Conservation (phyloP, 306 rosid species). For the Hylodesmum podocarpum region DNA sequence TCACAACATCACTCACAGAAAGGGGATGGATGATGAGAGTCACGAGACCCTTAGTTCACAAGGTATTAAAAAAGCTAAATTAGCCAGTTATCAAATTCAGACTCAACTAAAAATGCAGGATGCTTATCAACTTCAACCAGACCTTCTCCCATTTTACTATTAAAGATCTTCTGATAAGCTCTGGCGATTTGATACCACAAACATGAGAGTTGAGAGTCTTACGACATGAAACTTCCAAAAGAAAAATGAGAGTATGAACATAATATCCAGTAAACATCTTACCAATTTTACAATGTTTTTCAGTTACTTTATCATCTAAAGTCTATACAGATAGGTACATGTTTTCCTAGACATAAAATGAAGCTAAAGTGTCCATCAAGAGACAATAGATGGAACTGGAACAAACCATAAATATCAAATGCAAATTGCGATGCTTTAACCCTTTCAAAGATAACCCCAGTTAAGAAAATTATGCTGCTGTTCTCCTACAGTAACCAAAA, state of each 20-base stretch:
- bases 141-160: neutral
- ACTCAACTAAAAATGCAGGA: constrained; percentile 7
- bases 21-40: no score
- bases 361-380: neutral
- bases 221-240: constrained; percentile 9
- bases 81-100: neutral
- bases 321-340: neutral
- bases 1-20: constrained; percentile 29
- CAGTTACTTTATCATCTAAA: constrained; percentile 8
- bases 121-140: neutral
- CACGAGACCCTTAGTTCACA: constrained; percentile 23
- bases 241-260: neutral
- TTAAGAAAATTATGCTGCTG: neutral
- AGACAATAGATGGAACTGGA: neutral
- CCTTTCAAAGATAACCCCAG: neutral
- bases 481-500: neutral
- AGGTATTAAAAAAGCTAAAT: constrained; percentile 27
- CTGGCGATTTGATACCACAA: neutral
- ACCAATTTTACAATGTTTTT: neutral
- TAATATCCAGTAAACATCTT: neutral
- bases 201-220: constrained; percentile 2
- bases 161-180: neutral
- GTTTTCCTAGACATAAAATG: neutral
- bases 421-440: constrained; percentile 1
- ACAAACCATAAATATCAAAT: neutral